Evolutionary conservation across 306 rosid genomes (phyloP), one percentile per base, ranked within the genome.

Genomic region (Amphicarpaea edgeworthii): DNA sequence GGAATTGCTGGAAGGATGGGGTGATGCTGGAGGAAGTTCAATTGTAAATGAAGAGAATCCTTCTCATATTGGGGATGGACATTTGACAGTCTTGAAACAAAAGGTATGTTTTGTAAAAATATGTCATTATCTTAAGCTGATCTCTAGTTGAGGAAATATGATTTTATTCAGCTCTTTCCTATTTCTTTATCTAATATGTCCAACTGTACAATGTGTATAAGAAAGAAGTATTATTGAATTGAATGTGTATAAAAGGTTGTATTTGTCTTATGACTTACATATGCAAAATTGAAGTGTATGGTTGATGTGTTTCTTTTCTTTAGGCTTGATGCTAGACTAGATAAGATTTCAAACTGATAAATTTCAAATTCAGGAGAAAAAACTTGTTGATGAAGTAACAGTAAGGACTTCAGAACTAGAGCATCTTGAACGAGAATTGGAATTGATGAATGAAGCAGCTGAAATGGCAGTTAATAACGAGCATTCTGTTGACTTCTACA

Each of bases 371-470:
- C 83, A 78, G 79, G 90, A 85, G 76, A 85, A 87, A 57, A 50
- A 70, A 72, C 74, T 77, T 30, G 1, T 61, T 41, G 89, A 77
- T 76, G 90, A 80, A 68, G 75, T 77, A 49, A 54, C 43, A 70
- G 73, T 63, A 47, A 72, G 79, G 69, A 60, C 82, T 70, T 81
- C 85, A n/a, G 87, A 87, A 70, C 59, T 90, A 49, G 82, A 79
- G 72, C 85, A 77, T 80, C 97, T 90, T 83, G 91, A 86, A 49
- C 80, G 30, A 74, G 97, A 94, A 81, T 61, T 91, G 68, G 86
- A 83, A 57, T 70, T 85, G 78, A 73, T 92, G 75, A 86, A 79
- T 60, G 88, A 75, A 41, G 93, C 88, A 43, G 83, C 83, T 24
- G 82, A 77, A 73, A 82, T 87, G 87, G 88, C 73, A 23, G 83